These are phyloP conservation scores for Erodium trifolium DNA, from an alignment of 441 rosid genomes.

Conservation along the genomic window DNA sequence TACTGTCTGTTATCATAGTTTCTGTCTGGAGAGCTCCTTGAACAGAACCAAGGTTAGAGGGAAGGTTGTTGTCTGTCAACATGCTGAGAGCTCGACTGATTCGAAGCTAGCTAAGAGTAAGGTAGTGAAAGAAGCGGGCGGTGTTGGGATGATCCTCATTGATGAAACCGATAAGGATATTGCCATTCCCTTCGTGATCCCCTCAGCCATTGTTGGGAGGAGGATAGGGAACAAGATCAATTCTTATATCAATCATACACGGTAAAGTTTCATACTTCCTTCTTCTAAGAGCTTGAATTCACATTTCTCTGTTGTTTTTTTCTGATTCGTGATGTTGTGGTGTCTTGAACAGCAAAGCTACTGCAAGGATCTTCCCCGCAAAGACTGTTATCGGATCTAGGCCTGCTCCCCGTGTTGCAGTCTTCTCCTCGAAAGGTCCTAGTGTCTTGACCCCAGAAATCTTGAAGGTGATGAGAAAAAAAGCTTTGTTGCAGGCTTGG, in stretches of 20 bases:
- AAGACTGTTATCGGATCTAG: constrained; percentile 45
- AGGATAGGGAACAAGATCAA: constrained; percentile 32
- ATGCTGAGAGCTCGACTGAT: constrained; percentile 41
- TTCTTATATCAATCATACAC: constrained; percentile 32
- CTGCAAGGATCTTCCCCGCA: constrained; percentile 36
- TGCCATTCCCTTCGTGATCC: constrained; percentile 49
- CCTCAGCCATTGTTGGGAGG: constrained; percentile 44
- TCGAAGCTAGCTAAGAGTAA: constrained; percentile 45
- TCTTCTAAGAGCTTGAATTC: neutral
- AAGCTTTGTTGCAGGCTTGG: neutral
- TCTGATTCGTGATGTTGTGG: constrained; percentile 8
- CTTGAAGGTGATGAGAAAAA: constrained; percentile 38
- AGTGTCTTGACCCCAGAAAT: constrained; percentile 57
- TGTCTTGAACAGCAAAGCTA: constrained; percentile 32
- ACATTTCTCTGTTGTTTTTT: neutral
- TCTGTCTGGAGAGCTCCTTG: constrained; percentile 48
- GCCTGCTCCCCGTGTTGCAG: constrained; percentile 49
- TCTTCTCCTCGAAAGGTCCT: constrained; percentile 70
- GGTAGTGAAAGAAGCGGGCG: constrained; percentile 48
- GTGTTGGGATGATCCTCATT: constrained; percentile 47
- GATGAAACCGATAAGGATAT: constrained; percentile 44
- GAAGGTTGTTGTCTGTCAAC: constrained; percentile 46
- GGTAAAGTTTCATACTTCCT: constrained; percentile 22
- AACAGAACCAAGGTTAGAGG: constrained; percentile 40
- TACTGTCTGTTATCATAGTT: constrained; percentile 30